Base-by-base conservation (phyloP, 345 rosid species). In the Hibiscus tridactylites region DNA sequence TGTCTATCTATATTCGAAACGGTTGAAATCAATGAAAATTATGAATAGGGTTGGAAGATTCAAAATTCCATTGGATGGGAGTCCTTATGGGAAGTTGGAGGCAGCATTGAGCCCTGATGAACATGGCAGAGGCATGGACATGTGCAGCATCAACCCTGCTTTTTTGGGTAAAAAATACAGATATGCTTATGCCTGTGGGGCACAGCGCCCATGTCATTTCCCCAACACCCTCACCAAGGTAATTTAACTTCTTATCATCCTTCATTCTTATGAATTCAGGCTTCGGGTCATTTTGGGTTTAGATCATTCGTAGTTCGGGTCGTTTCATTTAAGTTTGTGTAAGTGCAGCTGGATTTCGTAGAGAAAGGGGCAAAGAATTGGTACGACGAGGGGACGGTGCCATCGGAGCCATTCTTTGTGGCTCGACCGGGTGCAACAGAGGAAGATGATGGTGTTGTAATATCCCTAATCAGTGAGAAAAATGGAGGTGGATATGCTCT, bases 151-250 rank as follows among this genome's bases (percentile, higher is more conserved):
- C 50, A 94, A 94, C 83, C 98, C 93, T 44, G 78, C 79, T 26
- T 73, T 79, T 75, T 73, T 90, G 76, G 98, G 97, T 52, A 83
- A 74, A 73, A 85, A 86, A 44, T 89, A 94, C 19, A 84, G 98
- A 78, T 94, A 87, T 62, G 87, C 90, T 72, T 91, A 94, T 75
- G 98, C 97, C 4, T 94, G 98, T 70, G 97, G 97, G 39, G 99
- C 99, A 54, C 72, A 83, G 46, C 91, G 99, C 13, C 99, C 99
- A 47, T 91, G 99, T 64, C 87, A 95, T 66, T 95, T 95, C 83
- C 99, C 97, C 74, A 95, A 95, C 81, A 89, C 96, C 73, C 87
- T 95, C 77, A 85, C 99, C 33, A 95, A 95, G 96, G 97, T 94
- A 70, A 28, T 29, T 13, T 16, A 15, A 28, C 63, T 26, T 54